A percentile compares a stretch with the other conserved stretches of the same genome.
Evolutionary conservation across 805 yeast genomes (phyloP).

Genomic region (Komagataella pastoris): DNA sequence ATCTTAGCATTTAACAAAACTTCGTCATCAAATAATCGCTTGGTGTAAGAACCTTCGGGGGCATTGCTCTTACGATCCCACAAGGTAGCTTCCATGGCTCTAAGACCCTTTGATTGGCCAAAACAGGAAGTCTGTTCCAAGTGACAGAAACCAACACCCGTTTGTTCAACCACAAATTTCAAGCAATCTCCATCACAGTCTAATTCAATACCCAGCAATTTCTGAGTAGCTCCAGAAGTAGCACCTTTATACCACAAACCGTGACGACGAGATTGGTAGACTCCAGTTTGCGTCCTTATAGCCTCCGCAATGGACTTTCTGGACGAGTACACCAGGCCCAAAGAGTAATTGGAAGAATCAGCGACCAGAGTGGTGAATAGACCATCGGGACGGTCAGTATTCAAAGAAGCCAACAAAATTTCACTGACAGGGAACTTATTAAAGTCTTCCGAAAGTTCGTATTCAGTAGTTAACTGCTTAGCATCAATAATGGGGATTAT

Average conservation of each 20-base stretch:
- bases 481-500: slow-evolving; percentile 20
- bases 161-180: slow-evolving; percentile 74
- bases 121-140: slow-evolving; percentile 73
- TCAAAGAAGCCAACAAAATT: slow-evolving; percentile 36
- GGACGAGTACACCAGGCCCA: slow-evolving; percentile 90
- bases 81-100: slow-evolving; percentile 55
- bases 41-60: slow-evolving; percentile 91
- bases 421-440: slow-evolving; percentile 15
- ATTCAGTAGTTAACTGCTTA: slow-evolving; percentile 18
- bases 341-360: slow-evolving; percentile 50
- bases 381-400: slow-evolving; percentile 80
- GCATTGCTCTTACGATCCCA: slow-evolving; percentile 50
- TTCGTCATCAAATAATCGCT: slow-evolving; percentile 72
- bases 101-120: slow-evolving; percentile 54
- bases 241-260: slow-evolving; percentile 96
- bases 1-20: slow-evolving; percentile 72
- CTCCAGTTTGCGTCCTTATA: slow-evolving; percentile 70
- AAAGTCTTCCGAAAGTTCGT: slow-evolving; percentile 11
- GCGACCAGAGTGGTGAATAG: slow-evolving; percentile 76
- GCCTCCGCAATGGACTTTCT: slow-evolving; percentile 72
- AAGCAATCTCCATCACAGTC: slow-evolving; percentile 94
- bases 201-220: slow-evolving; percentile 45
- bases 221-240: slow-evolving; percentile 93
- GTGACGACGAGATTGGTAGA: slow-evolving; percentile 83
- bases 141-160: slow-evolving; percentile 90